These are phyloP conservation scores for Hypericum perforatum DNA, from an alignment of 345 rosid genomes.

Conservation along the genomic window DNA sequence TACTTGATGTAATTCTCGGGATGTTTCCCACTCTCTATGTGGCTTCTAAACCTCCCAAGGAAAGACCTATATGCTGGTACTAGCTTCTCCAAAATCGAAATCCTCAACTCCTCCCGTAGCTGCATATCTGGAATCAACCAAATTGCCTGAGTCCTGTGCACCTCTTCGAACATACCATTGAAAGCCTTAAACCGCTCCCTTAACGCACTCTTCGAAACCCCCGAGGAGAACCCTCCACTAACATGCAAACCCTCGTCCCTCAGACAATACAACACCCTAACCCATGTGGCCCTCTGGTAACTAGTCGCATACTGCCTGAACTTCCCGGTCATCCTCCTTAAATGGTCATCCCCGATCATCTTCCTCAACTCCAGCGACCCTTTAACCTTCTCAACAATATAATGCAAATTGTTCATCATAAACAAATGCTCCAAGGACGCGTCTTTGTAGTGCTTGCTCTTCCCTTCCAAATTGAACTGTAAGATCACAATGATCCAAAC, in stretches of 20 bases:
- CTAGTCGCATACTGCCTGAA: conserved; percentile 65
- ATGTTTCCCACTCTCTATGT: conserved; percentile 87
- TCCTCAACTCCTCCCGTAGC: conserved; percentile 83
- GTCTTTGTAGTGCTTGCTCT: conserved; percentile 76
- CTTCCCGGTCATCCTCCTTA: conserved; percentile 62
- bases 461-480: conserved; percentile 80
- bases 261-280: conserved; percentile 59
- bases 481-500: conserved; percentile 78
- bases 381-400: conserved; percentile 77
- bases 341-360: conserved; percentile 83
- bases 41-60: conserved; percentile 81
- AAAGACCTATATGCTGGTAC: conserved; percentile 93
- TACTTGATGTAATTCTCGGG: conserved; percentile 92
- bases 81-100: conserved; percentile 69
- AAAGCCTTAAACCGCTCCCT: conserved; percentile 86
- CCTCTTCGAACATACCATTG: conserved; percentile 86
- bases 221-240: conserved; percentile 79
- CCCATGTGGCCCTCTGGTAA: conserved; percentile 90
- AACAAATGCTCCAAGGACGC: conserved; percentile 58
- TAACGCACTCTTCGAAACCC: conserved; percentile 68
- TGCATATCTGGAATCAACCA: conserved; percentile 82
- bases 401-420: conserved; percentile 89
- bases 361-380: conserved; percentile 73
- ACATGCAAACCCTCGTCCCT: conserved; percentile 88
- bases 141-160: conserved; percentile 66